Evolutionary conservation across 768 basidiomycete species (phyloP).

Genomic region (Cystobasidium ongulense): DNA sequence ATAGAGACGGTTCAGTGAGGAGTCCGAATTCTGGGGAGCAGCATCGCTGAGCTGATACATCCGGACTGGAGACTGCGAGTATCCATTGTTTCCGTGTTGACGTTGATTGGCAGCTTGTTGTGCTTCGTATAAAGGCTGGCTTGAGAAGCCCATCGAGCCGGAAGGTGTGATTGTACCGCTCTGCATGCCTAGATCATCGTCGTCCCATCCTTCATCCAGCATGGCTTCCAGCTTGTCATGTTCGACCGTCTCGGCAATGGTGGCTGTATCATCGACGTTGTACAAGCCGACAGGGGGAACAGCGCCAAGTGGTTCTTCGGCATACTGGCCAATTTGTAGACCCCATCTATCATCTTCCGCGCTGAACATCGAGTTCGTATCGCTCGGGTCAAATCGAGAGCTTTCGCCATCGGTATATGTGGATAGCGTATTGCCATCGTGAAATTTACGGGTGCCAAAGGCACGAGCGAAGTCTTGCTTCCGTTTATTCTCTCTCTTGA

Average conservation of each 20-base stretch:
- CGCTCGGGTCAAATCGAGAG: constrained; percentile 47
- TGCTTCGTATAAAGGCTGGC: constrained; percentile 4
- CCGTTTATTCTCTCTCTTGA: constrained; percentile 75
- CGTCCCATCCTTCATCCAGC: constrained; percentile 81
- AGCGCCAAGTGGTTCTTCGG: constrained; percentile 59
- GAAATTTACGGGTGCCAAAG: constrained; percentile 43
- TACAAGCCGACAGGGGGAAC: constrained; percentile 63
- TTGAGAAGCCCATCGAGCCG: neutral
- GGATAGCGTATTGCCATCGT: constrained; percentile 45
- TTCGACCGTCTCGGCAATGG: constrained; percentile 54
- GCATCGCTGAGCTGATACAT: constrained; percentile 23
- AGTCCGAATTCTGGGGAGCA: neutral
- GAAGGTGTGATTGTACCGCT: constrained; percentile 19
- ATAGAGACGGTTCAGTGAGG: neutral
- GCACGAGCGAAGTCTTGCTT: constrained; percentile 68
- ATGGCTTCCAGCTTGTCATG: constrained; percentile 79
- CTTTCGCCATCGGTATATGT: constrained; percentile 55
- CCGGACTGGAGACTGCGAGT: constrained; percentile 2
- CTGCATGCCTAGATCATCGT: constrained; percentile 5
- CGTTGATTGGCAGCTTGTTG: neutral
- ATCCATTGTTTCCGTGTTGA: neutral
- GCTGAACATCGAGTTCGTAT: constrained; percentile 47
- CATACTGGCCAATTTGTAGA: constrained; percentile 86
- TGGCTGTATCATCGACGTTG: constrained; percentile 33
- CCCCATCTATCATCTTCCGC: constrained; percentile 94